Percentiles rank a stretch among this genome's conserved stretches.
Conservation (phyloP, 495 filamentous ascomycete species). For the Aspergillus avenaceus region DNA sequence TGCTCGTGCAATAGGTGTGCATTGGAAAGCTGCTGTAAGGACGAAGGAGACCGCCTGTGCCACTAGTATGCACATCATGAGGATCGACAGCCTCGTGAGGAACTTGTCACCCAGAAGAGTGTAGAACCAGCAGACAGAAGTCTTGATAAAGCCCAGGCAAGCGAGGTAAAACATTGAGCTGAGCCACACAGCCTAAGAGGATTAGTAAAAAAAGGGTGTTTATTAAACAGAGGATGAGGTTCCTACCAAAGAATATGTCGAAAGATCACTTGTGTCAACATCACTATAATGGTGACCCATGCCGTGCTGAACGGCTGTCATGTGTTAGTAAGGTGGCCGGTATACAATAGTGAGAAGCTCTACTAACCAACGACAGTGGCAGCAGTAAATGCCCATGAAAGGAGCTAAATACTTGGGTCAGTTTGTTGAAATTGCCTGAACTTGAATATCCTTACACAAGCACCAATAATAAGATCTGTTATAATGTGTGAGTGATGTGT, state of each 20-base stretch:
- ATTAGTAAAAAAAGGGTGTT: not conserved
- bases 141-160: slow-evolving; percentile 37
- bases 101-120: slow-evolving; percentile 31
- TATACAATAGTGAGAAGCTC: too few relatives aligned
- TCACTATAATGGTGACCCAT: slow-evolving; percentile 27
- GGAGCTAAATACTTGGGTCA: slow-evolving; percentile 9
- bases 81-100: slow-evolving; percentile 26
- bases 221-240: not conserved
- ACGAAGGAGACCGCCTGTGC: slow-evolving; percentile 32
- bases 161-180: slow-evolving; percentile 43
- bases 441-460: slow-evolving; percentile 24
- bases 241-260: slow-evolving; percentile 29
- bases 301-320: slow-evolving; percentile 29
- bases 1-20: slow-evolving; percentile 27
- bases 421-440: not conserved
- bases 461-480: slow-evolving; percentile 32
- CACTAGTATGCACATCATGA: slow-evolving; percentile 29
- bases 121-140: slow-evolving; percentile 38
- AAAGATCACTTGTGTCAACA: slow-evolving; percentile 15
- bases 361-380: slow-evolving; percentile 31
- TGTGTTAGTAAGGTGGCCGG: slow-evolving; percentile 4
- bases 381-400: slow-evolving; percentile 35
- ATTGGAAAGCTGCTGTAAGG: slow-evolving; percentile 36
- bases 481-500: not conserved
- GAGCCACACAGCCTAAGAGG: slow-evolving; percentile 35